phyloP scores from a whole-genome alignment of 495 filamentous ascomycete species.

The Copromyces sp. region DNA sequence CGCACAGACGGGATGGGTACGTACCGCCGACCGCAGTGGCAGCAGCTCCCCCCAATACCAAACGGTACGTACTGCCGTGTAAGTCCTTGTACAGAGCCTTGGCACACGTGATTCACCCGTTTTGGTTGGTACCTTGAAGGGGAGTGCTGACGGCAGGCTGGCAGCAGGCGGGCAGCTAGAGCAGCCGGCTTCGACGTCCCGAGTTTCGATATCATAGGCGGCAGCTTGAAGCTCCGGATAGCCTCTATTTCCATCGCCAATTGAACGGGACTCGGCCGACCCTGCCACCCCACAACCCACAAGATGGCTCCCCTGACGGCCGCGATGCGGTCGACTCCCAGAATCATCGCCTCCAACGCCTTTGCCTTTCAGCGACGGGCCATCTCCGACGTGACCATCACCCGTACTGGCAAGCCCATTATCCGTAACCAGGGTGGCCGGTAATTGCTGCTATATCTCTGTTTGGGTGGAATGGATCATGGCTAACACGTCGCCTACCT shows the following conservation, averaged over 20 bases:
- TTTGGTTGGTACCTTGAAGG: neutral
- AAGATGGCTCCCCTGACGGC: conserved; percentile 41
- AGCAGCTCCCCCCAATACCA: neutral
- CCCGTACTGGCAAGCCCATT: conserved; percentile 79
- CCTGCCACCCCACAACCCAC: conserved; percentile 24
- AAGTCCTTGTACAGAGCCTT: neutral
- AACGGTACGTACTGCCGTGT: neutral
- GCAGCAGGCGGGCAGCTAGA: neutral
- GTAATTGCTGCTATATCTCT: conserved; percentile 41
- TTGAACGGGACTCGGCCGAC: conserved; percentile 21
- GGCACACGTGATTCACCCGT: conserved; percentile 10
- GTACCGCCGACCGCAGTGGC: neutral
- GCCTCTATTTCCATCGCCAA: conserved; percentile 19
- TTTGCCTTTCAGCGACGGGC: conserved; percentile 33
- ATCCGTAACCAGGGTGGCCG: conserved; percentile 73
- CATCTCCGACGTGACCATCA: conserved; percentile 73
- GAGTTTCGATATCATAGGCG: conserved; percentile 5
- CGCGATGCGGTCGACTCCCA: conserved; percentile 34
- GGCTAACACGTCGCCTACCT: neutral
- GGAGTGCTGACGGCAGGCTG: neutral
- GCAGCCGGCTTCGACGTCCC: neutral
- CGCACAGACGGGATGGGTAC: neutral
- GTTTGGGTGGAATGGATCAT: conserved; percentile 6
- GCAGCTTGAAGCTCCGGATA: conserved; percentile 11
- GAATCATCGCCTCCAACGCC: conserved; percentile 16